A percentile compares a stretch with the other conserved stretches of the same genome.
phyloP scores from a whole-genome alignment of 768 basidiomycete genomes.

The Russula abietina region DNA sequence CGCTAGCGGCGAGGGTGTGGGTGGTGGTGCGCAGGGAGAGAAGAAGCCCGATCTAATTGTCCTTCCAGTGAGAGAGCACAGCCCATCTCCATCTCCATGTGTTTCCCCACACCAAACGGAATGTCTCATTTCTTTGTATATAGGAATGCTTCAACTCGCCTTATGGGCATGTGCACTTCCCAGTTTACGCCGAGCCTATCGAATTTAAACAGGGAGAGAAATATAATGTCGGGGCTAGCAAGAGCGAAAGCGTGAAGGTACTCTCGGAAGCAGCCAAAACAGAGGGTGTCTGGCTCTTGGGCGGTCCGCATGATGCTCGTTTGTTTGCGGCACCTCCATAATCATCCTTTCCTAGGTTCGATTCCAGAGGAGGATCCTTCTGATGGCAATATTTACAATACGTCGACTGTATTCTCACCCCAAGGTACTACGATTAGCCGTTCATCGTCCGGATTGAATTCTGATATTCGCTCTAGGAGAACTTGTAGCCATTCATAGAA shows the following conservation, averaged over 20 bases:
- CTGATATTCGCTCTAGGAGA: constrained; percentile 47
- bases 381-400: constrained; percentile 80
- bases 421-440: constrained; percentile 40
- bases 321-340: neutral
- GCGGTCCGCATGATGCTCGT: constrained; percentile 46
- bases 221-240: constrained; percentile 49
- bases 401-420: constrained; percentile 85
- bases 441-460: neutral
- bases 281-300: constrained; percentile 81
- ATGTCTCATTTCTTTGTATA: neutral
- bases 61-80: constrained; percentile 54
- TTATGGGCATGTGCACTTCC: constrained; percentile 75
- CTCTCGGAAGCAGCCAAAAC: constrained; percentile 77
- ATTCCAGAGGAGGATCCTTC: constrained; percentile 76
- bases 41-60: constrained; percentile 82
- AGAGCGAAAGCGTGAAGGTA: constrained; percentile 75
- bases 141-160: constrained; percentile 86
- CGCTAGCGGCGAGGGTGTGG: constrained; percentile 33
- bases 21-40: constrained; percentile 38
- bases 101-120: constrained; percentile 27
- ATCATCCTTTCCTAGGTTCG: constrained; percentile 53
- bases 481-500: constrained; percentile 82
- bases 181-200: constrained; percentile 76
- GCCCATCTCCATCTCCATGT: neutral
- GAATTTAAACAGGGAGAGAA: constrained; percentile 50